Conservation (phyloP, 2,329 filamentous ascomycete genomes). For the Ceratocystis papillata region DNA sequence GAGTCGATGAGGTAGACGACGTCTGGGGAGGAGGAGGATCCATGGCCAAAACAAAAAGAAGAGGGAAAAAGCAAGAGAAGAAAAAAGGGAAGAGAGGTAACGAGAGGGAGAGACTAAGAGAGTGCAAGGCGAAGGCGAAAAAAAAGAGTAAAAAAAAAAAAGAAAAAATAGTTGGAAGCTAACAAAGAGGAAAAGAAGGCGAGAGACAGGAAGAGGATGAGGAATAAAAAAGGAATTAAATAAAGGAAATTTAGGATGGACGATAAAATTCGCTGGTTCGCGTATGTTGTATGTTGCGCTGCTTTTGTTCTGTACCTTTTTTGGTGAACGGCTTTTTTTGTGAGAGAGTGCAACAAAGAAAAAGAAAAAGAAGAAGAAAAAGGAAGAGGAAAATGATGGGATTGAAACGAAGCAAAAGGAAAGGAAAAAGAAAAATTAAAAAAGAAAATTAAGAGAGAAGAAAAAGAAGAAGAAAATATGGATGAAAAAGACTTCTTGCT, state of each 20-base stretch:
- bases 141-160: not conserved
- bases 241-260: constrained; percentile 4
- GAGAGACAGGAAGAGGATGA: constrained; percentile 5
- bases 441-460: not conserved
- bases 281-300: constrained; percentile 5
- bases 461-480: constrained; percentile 17
- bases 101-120: constrained; percentile 13
- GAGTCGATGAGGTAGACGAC: constrained; percentile 34
- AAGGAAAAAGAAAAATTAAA: constrained; percentile 14
- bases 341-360: constrained; percentile 2
- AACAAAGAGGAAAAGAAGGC: constrained; percentile 10
- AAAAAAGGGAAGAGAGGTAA: constrained; percentile 8
- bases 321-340: constrained; percentile 1
- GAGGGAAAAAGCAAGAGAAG: constrained; percentile 3
- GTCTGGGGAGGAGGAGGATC: constrained; percentile 20
- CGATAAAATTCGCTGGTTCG: constrained; percentile 16
- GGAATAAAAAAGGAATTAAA: constrained; percentile 14
- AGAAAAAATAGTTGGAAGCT: constrained; percentile 4
- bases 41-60: constrained; percentile 19
- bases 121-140: constrained; percentile 10
- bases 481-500: constrained; percentile 6
- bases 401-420: not conserved
- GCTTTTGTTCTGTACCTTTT: constrained; percentile 5
- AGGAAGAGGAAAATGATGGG: not conserved
- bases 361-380: constrained; percentile 4